phyloP scores from a whole-genome alignment of 2,329 filamentous ascomycete genomes.

The Ramularia collo-cygni region DNA sequence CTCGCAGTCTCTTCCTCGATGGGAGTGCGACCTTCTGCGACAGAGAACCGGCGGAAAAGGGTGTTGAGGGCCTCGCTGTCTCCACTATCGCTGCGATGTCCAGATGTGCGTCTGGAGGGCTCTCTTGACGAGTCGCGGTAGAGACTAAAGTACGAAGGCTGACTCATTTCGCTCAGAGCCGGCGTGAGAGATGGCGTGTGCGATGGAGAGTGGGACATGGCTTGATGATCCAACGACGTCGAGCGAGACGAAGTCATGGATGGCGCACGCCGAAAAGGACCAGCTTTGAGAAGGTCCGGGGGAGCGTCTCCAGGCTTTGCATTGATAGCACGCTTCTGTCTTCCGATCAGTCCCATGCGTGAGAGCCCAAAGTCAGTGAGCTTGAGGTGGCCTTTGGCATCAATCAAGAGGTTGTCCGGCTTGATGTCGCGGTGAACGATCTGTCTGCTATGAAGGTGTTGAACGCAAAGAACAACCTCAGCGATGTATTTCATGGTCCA shows the following conservation, averaged over 20 bases:
- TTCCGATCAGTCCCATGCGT: slow-evolving; percentile 91
- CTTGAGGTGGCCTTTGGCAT: slow-evolving; percentile 93
- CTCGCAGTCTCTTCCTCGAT: slow-evolving; percentile 70
- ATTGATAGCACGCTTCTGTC: slow-evolving; percentile 88
- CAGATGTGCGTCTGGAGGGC: slow-evolving; percentile 64
- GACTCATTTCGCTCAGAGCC: slow-evolving; percentile 61
- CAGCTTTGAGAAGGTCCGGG: slow-evolving; percentile 86
- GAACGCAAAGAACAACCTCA: slow-evolving; percentile 92
- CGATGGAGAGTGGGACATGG: slow-evolving; percentile 64
- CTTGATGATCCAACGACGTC: slow-evolving; percentile 84
- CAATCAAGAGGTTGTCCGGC: slow-evolving; percentile 93
- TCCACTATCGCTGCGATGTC: slow-evolving; percentile 83
- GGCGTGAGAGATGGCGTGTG: slow-evolving; percentile 84
- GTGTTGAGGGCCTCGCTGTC: slow-evolving; percentile 76
- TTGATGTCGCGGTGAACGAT: slow-evolving; percentile 97
- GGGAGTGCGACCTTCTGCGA: slow-evolving; percentile 51
- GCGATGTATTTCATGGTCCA: slow-evolving; percentile 98
- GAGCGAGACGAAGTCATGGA: slow-evolving; percentile 88
- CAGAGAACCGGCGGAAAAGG: slow-evolving; percentile 68
- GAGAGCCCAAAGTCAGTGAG: slow-evolving; percentile 96
- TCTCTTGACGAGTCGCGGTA: slow-evolving; percentile 50
- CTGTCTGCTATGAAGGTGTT: slow-evolving; percentile 86
- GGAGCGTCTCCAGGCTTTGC: slow-evolving; percentile 71
- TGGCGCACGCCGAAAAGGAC: slow-evolving; percentile 77
- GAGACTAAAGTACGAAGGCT: slow-evolving; percentile 90